phyloP scores from a whole-genome alignment of 441 rosid species.

The Gossypium gossypioides region DNA sequence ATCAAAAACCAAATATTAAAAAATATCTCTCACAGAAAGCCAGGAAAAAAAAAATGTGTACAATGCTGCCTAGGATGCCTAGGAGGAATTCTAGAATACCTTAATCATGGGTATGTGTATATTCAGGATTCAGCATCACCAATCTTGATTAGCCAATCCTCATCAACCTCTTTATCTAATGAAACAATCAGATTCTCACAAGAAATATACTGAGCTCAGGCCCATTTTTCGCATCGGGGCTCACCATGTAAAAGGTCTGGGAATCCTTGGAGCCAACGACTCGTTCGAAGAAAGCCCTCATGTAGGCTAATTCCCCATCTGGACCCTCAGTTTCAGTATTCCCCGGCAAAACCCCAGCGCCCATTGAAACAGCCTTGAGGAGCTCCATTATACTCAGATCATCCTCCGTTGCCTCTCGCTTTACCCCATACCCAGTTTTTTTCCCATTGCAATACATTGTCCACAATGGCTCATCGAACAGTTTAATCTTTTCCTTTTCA shows the following conservation, averaged over 20 bases:
- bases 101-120: no score
- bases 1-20: no score
- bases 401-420: constrained; percentile 56
- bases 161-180: neutral
- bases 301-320: constrained; percentile 61
- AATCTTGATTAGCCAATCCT: neutral
- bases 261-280: constrained; percentile 72
- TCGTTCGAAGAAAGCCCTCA: constrained; percentile 62
- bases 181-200: constrained; percentile 41
- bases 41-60: no score
- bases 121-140: neutral
- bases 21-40: no score
- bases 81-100: no score
- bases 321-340: constrained; percentile 45
- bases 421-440: constrained; percentile 56
- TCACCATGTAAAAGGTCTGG: constrained; percentile 63
- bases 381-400: constrained; percentile 69
- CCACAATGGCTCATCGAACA: constrained; percentile 70
- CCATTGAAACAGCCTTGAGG: constrained; percentile 54
- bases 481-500: constrained; percentile 40
- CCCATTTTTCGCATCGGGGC: constrained; percentile 67
- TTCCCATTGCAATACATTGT: constrained; percentile 79
- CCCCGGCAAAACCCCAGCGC: constrained; percentile 70
- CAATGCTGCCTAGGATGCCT: no score
- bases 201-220: constrained; percentile 77